Conservation (phyloP, 108 stramenopile genomes). For the Cyclotella atomus region DNA sequence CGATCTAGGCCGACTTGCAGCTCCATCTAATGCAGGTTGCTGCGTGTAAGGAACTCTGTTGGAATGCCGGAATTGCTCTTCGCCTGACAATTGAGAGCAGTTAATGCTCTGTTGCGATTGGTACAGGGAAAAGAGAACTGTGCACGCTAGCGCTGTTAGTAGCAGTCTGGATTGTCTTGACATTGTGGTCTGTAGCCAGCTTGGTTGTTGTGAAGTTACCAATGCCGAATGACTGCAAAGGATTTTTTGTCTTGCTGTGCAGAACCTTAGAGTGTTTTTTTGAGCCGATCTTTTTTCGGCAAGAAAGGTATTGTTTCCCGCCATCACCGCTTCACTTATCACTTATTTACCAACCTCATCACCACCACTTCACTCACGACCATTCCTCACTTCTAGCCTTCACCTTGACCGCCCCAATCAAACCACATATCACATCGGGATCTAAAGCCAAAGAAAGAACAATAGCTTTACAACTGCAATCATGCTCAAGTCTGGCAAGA, state of each 20-base stretch:
- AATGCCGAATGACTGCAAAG: too few species aligned
- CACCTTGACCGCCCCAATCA: not conserved
- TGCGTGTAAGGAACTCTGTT: not conserved
- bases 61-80: not conserved
- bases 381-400: too few species aligned
- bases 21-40: not conserved
- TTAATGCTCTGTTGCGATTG: not conserved
- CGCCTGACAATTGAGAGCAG: not conserved
- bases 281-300: too few species aligned
- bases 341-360: too few species aligned
- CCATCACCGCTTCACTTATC: too few species aligned
- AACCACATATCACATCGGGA: not conserved
- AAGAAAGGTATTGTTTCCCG: too few species aligned
- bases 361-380: too few species aligned
- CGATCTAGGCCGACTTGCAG: not conserved
- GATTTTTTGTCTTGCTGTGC: too few species aligned
- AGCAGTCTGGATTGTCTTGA: not conserved
- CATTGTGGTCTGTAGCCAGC: not conserved
- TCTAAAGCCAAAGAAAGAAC: not conserved
- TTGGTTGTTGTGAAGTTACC: too few species aligned
- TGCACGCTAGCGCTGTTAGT: not conserved
- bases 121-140: not conserved
- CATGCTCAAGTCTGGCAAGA: conserved; percentile 24
- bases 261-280: too few species aligned
- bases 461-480: not conserved